Percentiles rank a stretch among this genome's conserved stretches.
phyloP scores from a whole-genome alignment of 495 filamentous ascomycete species.

The Hypoxylon trugodes region DNA sequence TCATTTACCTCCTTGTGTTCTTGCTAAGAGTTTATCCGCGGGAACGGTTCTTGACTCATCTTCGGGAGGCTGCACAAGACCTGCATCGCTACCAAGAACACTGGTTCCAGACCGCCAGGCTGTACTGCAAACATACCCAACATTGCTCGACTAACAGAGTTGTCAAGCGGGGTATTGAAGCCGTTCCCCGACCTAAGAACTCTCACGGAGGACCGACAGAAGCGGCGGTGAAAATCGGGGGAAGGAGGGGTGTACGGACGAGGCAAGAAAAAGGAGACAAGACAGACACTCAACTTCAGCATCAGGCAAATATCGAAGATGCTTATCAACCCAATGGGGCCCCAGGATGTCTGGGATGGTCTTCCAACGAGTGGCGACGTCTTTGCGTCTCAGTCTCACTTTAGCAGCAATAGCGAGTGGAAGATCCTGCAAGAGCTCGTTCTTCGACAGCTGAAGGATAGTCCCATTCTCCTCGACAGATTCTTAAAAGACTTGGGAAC shows the following conservation, averaged over 20 bases:
- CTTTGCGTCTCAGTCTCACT: conserved; percentile 35
- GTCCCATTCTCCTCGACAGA: background rate
- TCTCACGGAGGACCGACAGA: conserved; percentile 32
- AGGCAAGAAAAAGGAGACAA: conserved; percentile 30
- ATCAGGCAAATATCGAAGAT: conserved; percentile 40
- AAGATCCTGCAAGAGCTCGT: conserved; percentile 8
- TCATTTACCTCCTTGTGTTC: conserved; percentile 13
- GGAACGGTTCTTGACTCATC: conserved; percentile 45
- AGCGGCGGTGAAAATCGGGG: conserved; percentile 42
- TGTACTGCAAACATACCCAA: conserved; percentile 47
- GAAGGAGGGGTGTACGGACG: conserved; percentile 7
- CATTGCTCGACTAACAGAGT: conserved; percentile 22
- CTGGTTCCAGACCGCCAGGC: conserved; percentile 44
- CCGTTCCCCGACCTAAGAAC: conserved; percentile 30
- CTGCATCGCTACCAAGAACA: conserved; percentile 46
- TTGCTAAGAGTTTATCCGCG: conserved; percentile 21
- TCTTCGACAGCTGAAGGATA: conserved; percentile 13
- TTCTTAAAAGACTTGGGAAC: conserved; percentile 14
- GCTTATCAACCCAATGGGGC: conserved; percentile 37
- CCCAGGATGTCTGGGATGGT: conserved; percentile 34
- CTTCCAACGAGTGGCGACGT: conserved; percentile 24
- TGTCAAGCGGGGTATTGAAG: conserved; percentile 38
- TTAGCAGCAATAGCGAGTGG: conserved; percentile 21
- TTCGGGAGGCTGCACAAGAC: conserved; percentile 45
- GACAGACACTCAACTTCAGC: conserved; percentile 26